Base-by-base conservation (phyloP, 305 asterid genomes). In the Fraxinus albicans region DNA sequence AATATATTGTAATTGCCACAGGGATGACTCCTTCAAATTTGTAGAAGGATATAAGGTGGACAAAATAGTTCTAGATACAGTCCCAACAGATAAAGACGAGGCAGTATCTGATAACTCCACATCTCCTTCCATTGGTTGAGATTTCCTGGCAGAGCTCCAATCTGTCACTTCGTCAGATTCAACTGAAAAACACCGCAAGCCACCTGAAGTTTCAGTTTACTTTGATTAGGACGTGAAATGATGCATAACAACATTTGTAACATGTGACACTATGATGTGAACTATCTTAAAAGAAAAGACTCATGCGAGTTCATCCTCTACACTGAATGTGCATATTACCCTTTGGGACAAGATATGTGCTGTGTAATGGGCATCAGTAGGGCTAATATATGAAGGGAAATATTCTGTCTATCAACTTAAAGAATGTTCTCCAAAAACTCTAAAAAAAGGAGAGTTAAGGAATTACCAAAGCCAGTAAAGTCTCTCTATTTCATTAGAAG, bases 91-190 rank as follows among this genome's bases (percentile, higher is more conserved):
- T 25, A 83, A 55, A 38, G 99, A 93, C 63, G 98, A 92, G 80
- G 97, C 98, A 1, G 98, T 92, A 80, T 95, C 98, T 79, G 92
- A 91, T 79, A 92, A 85, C 79, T 93, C 98, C 34, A 67, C 50
- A 75, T 94, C 98, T 77, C 81, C 88, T 81, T 90, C 98, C 21
- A 84, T 79, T 6, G 60, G 58, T 60, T 65, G 89, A 50, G 80
- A 82, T 84, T 86, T 88, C 84, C 84, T 84, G 67, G 88, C 84
- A 44, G 89, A 89, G 86, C 90, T 90, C 93, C 89, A 86, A 67
- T 79, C 88, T 72, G 81, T 83, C 79, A 88, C 90, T 82, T 90
- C 94, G 4, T 55, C 67, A 55, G 92, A 88, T 76, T 88, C 92
- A 38, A 79, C 79, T 21, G 93, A 90, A 78, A 42, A 77, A 82